phyloP scores from a whole-genome alignment of 352 stramenopile genomes.

The Phytophthora sp. region DNA sequence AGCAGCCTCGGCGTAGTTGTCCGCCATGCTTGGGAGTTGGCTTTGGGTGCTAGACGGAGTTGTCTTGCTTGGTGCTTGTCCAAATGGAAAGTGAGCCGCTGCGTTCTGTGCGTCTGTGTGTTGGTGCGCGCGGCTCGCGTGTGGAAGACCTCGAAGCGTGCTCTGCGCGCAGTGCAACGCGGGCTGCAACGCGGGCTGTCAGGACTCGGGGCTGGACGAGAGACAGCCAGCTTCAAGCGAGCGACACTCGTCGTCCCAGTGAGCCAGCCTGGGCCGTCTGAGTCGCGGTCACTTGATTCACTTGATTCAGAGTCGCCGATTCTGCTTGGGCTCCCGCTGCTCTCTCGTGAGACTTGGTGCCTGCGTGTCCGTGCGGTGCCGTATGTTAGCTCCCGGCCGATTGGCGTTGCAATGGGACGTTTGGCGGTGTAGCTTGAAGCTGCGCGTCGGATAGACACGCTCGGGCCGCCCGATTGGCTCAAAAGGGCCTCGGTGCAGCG shows the following conservation, averaged over 20 bases:
- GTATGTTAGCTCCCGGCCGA: not conserved
- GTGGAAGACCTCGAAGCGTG: not conserved
- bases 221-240: not conserved
- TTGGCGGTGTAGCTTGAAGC: not conserved
- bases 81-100: constrained; percentile 19
- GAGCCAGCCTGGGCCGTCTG: not conserved
- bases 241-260: too few relatives aligned
- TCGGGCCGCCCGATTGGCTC: too few relatives aligned
- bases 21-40: not conserved
- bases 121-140: not conserved
- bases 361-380: not conserved
- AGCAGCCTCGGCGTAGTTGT: constrained; percentile 9
- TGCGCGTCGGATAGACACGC: not conserved
- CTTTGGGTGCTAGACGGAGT: not conserved
- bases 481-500: not conserved
- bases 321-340: not conserved
- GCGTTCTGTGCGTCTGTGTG: not conserved
- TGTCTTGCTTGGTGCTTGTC: constrained; percentile 26
- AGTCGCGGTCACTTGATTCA: constrained; percentile 9
- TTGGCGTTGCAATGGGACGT: not conserved
- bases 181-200: constrained; percentile 1
- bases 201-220: not conserved
- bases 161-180: not conserved
- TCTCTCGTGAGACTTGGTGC: not conserved
- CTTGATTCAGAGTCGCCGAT: not conserved